Evolutionary conservation across 2,329 filamentous ascomycete species (phyloP), one percentile per base, ranked within the genome.

Genomic region (Fusarium virguliforme): DNA sequence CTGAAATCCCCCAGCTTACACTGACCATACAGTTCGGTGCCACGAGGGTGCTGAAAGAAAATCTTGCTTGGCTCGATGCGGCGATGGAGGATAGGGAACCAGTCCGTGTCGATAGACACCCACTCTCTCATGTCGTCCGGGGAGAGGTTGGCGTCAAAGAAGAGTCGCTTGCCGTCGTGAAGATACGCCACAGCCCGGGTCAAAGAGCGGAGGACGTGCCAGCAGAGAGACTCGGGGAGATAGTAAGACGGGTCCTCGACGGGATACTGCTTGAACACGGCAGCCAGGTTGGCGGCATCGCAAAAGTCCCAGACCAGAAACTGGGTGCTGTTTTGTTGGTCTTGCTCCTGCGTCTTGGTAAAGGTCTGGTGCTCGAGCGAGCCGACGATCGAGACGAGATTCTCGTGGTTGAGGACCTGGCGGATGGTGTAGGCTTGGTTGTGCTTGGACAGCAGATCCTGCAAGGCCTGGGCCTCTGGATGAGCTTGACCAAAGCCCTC

Each of bases 1-100:
- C 78, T 73, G 60, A 86, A 87, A 43, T 85, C 82, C 13, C 86
- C 86, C 60, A 89, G 77, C 78, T 88, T 89, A 71, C 86, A 88
- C 30, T 79, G 73, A 0, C 87, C 87, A 71, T 88, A 89, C 34
- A 81, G 83, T 77, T 88, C 86, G 12, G 67, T 75, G 2, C 84
- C 84, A 12, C 79, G 78, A 37, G 86, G 82, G 57, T 85, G 81
- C 75, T 85, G 81, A 70, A 89, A 83, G 74, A 84, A 86, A 60
- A 89, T 83, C 70, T 86, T 86, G n/a, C 71, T 72, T 0, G 86
- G 82, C 55, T 64, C 76, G 43, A 89, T 81, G 40, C 82, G 79
- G 10, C 85, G 81, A 66, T 89, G 87, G 43, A 89, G 74, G 34
- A 88, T 83, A 1, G 86, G 82, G 62, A 84, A 79, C 87, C 87